Evolutionary conservation across 306 rosid species (phyloP).

Genomic region (Erythrophleum fordii): DNA sequence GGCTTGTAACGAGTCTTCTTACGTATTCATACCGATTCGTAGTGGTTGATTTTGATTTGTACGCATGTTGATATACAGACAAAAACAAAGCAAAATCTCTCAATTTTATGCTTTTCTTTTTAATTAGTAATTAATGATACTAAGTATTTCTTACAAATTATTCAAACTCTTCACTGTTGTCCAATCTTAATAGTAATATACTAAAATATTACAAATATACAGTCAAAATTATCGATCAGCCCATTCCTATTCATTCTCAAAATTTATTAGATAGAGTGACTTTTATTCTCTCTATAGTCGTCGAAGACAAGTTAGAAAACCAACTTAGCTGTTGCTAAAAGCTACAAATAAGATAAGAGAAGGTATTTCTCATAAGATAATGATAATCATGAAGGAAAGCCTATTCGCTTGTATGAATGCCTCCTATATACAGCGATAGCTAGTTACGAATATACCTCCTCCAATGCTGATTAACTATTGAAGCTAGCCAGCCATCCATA

Average conservation of each 20-base stretch:
- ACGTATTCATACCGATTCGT: neutral
- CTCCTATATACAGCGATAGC: neutral
- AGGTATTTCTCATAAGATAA: neutral
- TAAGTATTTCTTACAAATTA: neutral
- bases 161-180: neutral
- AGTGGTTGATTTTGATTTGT: neutral
- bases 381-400: neutral
- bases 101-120: neutral
- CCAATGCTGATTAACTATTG: neutral
- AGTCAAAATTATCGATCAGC: neutral
- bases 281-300: neutral
- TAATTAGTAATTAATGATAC: neutral
- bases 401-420: neutral
- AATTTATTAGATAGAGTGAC: neutral
- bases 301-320: neutral
- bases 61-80: neutral
- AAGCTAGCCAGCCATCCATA: conserved; percentile 15
- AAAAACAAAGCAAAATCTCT: neutral
- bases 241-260: neutral
- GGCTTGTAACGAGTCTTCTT: neutral
- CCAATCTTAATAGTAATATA: neutral
- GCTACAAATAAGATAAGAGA: neutral
- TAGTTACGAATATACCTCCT: neutral
- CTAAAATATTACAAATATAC: no score
- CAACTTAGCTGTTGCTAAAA: neutral